Conservation (phyloP, 371 early-diverging fungal species). For the Mucor circinelloides region DNA sequence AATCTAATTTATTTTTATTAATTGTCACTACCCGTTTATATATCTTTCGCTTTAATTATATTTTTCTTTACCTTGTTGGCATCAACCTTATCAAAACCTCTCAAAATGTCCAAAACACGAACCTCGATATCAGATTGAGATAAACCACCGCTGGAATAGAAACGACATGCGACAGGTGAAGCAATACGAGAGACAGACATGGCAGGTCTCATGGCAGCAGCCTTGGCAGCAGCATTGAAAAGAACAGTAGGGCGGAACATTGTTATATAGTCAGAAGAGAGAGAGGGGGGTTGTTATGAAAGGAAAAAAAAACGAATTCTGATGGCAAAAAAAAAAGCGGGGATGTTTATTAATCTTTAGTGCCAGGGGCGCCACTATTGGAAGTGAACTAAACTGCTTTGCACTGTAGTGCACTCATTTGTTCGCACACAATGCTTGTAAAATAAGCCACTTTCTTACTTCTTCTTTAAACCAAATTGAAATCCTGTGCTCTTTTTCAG, state of each 20-base stretch:
- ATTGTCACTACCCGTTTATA: neutral
- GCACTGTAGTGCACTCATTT: too few species aligned
- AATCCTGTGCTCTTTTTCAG: constrained; percentile 28
- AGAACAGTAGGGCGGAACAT: constrained; percentile 55
- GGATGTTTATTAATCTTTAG: constrained; percentile 10
- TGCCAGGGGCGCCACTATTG: constrained; percentile 9
- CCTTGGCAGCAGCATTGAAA: constrained; percentile 57
- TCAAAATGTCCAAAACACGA: constrained; percentile 85
- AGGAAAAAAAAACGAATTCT: constrained; percentile 3
- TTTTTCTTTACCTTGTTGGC: constrained; percentile 71
- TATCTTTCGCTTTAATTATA: neutral
- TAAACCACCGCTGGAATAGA: constrained; percentile 67
- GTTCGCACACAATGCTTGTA: neutral
- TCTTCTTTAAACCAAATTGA: constrained; percentile 42
- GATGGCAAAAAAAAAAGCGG: constrained; percentile 3
- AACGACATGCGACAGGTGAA: constrained; percentile 43
- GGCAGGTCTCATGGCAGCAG: constrained; percentile 28
- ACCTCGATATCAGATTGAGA: constrained; percentile 69
- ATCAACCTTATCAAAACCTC: constrained; percentile 95
- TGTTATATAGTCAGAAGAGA: neutral
- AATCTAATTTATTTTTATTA: constrained; percentile 58
- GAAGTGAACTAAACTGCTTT: neutral
- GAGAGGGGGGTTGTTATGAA: neutral
- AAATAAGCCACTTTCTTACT: constrained; percentile 7
- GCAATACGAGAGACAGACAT: constrained; percentile 31